phyloP scores from a whole-genome alignment of 176 grass and related monocot species.

The Aegilops umbellulata region DNA sequence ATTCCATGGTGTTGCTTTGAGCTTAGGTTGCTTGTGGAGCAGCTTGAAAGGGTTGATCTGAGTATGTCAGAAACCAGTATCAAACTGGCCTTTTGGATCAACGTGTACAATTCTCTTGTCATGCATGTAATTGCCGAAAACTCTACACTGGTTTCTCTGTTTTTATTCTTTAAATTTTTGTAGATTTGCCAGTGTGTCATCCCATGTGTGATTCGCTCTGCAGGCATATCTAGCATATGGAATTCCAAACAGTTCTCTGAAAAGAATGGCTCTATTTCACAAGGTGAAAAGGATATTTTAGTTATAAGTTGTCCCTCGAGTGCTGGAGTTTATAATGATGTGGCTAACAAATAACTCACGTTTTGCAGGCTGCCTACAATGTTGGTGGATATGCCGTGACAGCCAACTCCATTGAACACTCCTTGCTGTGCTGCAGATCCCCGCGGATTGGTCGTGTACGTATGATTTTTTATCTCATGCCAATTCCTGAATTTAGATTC shows the following conservation, averaged over 20 bases:
- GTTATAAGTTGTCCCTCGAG: slow-evolving; percentile 20
- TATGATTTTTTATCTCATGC: slow-evolving; percentile 36
- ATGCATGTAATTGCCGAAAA: slow-evolving; percentile 81
- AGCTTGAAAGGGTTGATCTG: slow-evolving; percentile 92
- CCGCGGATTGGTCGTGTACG: slow-evolving; percentile 77
- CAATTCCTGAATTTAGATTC: background rate
- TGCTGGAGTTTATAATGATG: background rate
- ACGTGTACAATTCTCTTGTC: slow-evolving; percentile 94
- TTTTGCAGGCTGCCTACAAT: slow-evolving; percentile 88
- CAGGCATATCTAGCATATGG: slow-evolving; percentile 91
- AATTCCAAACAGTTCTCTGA: slow-evolving; percentile 72
- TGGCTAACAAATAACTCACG: background rate
- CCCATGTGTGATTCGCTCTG: slow-evolving; percentile 21
- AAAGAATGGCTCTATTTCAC: slow-evolving; percentile 83
- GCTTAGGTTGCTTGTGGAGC: slow-evolving; percentile 85
- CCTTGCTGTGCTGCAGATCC: slow-evolving; percentile 65
- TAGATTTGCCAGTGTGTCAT: slow-evolving; percentile 6
- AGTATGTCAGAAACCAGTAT: slow-evolving; percentile 49
- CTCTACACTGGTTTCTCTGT: background rate
- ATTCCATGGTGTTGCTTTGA: background rate
- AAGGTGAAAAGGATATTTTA: slow-evolving; percentile 49
- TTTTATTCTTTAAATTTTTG: background rate
- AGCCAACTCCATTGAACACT: slow-evolving; percentile 77
- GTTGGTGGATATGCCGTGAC: slow-evolving; percentile 82
- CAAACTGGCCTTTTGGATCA: slow-evolving; percentile 96